phyloP scores from a whole-genome alignment of 2,329 filamentous ascomycete genomes.

The Penicillium sp. region DNA sequence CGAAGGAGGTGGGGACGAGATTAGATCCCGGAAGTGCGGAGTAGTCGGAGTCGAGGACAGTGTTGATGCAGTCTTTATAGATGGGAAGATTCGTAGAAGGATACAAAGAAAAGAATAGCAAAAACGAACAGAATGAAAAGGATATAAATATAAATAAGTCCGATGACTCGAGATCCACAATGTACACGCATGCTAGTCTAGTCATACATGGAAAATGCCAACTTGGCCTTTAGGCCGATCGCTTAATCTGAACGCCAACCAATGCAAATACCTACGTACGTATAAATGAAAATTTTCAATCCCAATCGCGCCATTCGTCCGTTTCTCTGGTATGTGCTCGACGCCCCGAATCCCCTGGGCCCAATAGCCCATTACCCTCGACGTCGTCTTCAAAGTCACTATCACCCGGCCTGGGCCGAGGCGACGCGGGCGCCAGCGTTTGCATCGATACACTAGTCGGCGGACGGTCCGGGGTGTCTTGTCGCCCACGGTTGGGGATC shows the following conservation, averaged over 20 bases:
- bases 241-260: constrained; percentile 11
- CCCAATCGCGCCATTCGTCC: constrained; percentile 48
- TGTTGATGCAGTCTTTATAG: not conserved
- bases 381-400: constrained; percentile 38
- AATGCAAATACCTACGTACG: constrained; percentile 6
- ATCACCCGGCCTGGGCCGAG: constrained; percentile 40
- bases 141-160: not conserved
- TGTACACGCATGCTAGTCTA: constrained; percentile 3
- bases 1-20: not conserved
- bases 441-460: constrained; percentile 49
- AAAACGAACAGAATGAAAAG: not conserved
- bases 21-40: constrained; percentile 1
- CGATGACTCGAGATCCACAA: not conserved
- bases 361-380: constrained; percentile 28
- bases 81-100: not conserved
- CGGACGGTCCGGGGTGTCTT: constrained; percentile 36
- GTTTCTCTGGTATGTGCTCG: constrained; percentile 18
- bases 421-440: constrained; percentile 45
- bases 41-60: not conserved
- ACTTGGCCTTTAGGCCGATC: constrained; percentile 10
- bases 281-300: constrained; percentile 26
- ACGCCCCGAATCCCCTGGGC: constrained; percentile 19
- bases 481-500: constrained; percentile 21
- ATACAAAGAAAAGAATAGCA: not conserved
- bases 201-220: constrained; percentile 14